Conservation (phyloP, 495 filamentous ascomycete genomes). For the Neurospora discreta region DNA sequence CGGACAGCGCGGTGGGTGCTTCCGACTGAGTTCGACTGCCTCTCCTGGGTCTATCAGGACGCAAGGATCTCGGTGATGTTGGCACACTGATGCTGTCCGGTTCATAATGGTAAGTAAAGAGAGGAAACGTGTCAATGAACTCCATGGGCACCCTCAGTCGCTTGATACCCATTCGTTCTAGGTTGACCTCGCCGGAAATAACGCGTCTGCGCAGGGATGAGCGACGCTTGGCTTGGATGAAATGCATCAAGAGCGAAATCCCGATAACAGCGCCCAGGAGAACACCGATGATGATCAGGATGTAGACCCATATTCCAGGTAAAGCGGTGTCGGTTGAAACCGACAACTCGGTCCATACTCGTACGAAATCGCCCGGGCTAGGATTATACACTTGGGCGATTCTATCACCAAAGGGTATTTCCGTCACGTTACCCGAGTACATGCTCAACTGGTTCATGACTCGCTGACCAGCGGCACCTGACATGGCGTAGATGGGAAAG, state of each 20-base stretch:
- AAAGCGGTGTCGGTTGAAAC: slow-evolving; percentile 31
- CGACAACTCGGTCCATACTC: slow-evolving; percentile 37
- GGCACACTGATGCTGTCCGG: slow-evolving; percentile 16
- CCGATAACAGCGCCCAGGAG: slow-evolving; percentile 52
- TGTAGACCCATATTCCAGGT: slow-evolving; percentile 71
- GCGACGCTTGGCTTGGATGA: slow-evolving; percentile 57
- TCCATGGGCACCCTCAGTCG: slow-evolving; percentile 57
- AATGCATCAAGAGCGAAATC: slow-evolving; percentile 62
- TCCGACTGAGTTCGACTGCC: slow-evolving; percentile 1
- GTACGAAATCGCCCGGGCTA: slow-evolving; percentile 47
- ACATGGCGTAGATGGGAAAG: slow-evolving; percentile 79
- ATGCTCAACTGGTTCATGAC: slow-evolving; percentile 61
- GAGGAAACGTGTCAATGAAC: slow-evolving; percentile 57
- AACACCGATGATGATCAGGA: slow-evolving; percentile 68
- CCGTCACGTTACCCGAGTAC: slow-evolving; percentile 62
- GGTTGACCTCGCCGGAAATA: slow-evolving; percentile 61
- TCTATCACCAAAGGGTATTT: slow-evolving; percentile 45
- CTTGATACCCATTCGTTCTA: slow-evolving; percentile 72
- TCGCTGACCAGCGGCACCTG: slow-evolving; percentile 48
- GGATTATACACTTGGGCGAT: slow-evolving; percentile 51
- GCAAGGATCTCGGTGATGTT: slow-evolving; percentile 7
- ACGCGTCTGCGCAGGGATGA: slow-evolving; percentile 55
- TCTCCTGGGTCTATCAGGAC: background rate
- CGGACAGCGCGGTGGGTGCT: background rate
- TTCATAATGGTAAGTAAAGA: slow-evolving; percentile 56